phyloP scores from a whole-genome alignment of 2,329 filamentous ascomycete genomes.

The Plenodomus tracheiphilus region DNA sequence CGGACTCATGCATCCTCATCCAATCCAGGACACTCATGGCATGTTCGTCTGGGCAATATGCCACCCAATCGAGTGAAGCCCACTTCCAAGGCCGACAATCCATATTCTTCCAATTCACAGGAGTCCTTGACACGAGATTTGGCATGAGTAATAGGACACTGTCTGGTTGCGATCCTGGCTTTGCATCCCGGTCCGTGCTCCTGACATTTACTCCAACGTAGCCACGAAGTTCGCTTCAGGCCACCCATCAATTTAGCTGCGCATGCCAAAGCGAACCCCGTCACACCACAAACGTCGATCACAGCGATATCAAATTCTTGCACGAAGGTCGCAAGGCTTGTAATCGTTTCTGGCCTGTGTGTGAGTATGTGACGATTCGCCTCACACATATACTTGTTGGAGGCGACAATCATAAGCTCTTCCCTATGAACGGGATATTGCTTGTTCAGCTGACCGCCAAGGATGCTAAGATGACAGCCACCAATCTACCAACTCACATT shows the following conservation, averaged over 20 bases:
- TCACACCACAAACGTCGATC: too few species aligned
- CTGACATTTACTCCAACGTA: too few species aligned
- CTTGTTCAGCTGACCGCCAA: slow-evolving; percentile 14
- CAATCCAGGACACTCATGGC: slow-evolving; percentile 1
- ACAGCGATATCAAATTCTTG: too few species aligned
- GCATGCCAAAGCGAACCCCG: too few species aligned
- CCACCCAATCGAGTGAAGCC: background rate
- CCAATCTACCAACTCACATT: slow-evolving; percentile 7
- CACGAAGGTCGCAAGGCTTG: too few species aligned
- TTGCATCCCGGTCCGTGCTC: background rate
- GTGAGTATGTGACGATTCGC: too few species aligned
- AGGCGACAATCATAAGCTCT: slow-evolving; percentile 6
- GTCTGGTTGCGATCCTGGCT: background rate
- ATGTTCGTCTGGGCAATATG: slow-evolving; percentile 1
- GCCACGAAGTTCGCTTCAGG: too few species aligned
- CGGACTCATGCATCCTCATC: slow-evolving; percentile 3
- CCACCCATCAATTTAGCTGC: too few species aligned
- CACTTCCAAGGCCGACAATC: slow-evolving; percentile 1
- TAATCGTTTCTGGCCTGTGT: too few species aligned
- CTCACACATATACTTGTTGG: too few species aligned
- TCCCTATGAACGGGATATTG: slow-evolving; percentile 1
- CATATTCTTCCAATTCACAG: background rate
- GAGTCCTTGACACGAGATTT: background rate
- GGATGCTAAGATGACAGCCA: slow-evolving; percentile 22
- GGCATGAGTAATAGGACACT: background rate